Conservation (phyloP, 2,329 filamentous ascomycete genomes). For the Hansfordia pulvinata region DNA sequence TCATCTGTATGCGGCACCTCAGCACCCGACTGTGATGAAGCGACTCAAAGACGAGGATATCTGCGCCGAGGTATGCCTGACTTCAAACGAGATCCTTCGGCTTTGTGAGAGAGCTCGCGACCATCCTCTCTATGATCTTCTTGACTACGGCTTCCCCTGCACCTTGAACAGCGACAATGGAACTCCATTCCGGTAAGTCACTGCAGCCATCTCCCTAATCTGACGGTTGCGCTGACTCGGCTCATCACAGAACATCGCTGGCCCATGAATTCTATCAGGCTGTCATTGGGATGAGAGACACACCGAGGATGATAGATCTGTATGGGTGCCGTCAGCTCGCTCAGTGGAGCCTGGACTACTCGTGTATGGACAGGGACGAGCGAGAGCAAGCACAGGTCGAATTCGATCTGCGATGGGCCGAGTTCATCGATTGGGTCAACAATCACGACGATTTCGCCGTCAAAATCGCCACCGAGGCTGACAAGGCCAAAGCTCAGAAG, state of each 20-base stretch:
- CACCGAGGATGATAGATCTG: constrained; percentile 42
- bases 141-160: constrained; percentile 62
- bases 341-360: constrained; percentile 49
- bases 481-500: constrained; percentile 5
- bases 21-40: too few species aligned
- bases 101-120: constrained; percentile 51
- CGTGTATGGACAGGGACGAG: constrained; percentile 34
- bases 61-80: constrained; percentile 64
- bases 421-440: constrained; percentile 41
- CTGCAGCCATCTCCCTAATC: not conserved
- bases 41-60: constrained; percentile 51
- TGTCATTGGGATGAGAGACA: constrained; percentile 43
- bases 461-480: constrained; percentile 1
- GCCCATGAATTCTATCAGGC: constrained; percentile 69
- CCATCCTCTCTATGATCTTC: constrained; percentile 52
- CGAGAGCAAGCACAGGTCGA: constrained; percentile 19
- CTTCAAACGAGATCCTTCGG: constrained; percentile 64
- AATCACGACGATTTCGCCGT: constrained; percentile 17
- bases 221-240: constrained; percentile 3
- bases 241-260: constrained; percentile 43
- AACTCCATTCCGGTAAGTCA: constrained; percentile 49
- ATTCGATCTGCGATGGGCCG: constrained; percentile 43
- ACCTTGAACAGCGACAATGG: constrained; percentile 66
- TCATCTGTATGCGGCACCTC: constrained; percentile 62
- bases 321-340: constrained; percentile 59